Evolutionary conservation across 352 stramenopile genomes (phyloP).

Genomic region (Phytophthora colocasiae): DNA sequence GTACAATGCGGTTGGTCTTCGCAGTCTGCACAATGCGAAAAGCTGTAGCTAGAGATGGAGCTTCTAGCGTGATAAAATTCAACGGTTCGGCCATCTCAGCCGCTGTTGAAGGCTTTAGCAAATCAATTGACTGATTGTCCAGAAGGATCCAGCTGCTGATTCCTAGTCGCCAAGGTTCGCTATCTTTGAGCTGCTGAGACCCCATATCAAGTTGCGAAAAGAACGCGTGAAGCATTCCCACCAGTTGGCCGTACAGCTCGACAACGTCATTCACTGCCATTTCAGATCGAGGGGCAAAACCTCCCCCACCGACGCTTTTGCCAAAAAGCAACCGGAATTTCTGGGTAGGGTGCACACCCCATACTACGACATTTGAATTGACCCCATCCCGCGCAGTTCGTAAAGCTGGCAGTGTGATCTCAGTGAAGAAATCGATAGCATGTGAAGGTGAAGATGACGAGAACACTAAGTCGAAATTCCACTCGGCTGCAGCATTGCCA

Average conservation of each 20-base stretch:
- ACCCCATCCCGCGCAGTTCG: conserved; percentile 52
- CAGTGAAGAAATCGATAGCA: conserved; percentile 57
- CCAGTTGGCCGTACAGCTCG: conserved; percentile 67
- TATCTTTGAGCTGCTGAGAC: conserved; percentile 1
- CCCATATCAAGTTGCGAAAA: conserved; percentile 41
- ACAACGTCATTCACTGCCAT: conserved; percentile 47
- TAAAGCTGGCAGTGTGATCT: conserved; percentile 62
- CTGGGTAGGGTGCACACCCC: conserved; percentile 71
- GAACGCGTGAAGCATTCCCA: conserved; percentile 57
- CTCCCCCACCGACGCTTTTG: conserved; percentile 45
- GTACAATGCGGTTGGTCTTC: conserved; percentile 79
- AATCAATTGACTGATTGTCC: conserved; percentile 65
- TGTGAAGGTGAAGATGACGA: conserved; percentile 48
- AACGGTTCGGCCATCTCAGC: conserved; percentile 17
- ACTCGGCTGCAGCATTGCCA: conserved; percentile 36
- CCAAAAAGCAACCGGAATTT: conserved; percentile 80
- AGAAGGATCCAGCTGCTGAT: conserved; percentile 81
- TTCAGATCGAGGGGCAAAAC: conserved; percentile 20
- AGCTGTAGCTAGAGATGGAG: conserved; percentile 46
- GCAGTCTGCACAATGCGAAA: conserved; percentile 68
- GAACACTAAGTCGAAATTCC: conserved; percentile 72
- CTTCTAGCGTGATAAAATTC: conserved; percentile 66
- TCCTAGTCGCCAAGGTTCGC: conserved; percentile 49
- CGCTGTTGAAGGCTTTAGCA: conserved; percentile 41
- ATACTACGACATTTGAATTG: conserved; percentile 73